Evolutionary conservation across 169 alveolate genomes (phyloP), one percentile per base, ranked within the genome.

Genomic region (Eimeria acervulina): DNA sequence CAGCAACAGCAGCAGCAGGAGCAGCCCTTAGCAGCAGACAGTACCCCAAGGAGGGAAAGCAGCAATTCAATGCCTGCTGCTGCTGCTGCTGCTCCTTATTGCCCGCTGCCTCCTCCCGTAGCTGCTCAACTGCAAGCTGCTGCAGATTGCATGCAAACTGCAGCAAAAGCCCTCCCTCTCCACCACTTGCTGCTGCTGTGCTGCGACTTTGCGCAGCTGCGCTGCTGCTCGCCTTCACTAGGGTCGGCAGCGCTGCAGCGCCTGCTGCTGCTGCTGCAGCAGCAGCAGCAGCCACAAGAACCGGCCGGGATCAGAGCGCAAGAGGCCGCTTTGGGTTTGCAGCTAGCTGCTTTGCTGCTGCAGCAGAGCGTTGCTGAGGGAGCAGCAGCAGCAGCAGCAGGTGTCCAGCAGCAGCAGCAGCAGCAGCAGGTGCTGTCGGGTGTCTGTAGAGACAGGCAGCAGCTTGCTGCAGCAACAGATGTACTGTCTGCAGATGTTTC

Each of bases 201-300:
- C 74, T 52, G 52, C 38, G 47, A 55, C 52, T 28, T 83, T 10
- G 76, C 76, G 38, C 74, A 83, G 74, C 76, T 44, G 59, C 44
- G 91, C 74, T 52, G 91, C 74, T 83, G 91, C 52, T 23, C 70
- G 74, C 91, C 42, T 28, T 28, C 74, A 3, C 63, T 83, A 76
- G 91, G 68, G 8, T 61, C 74, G n/a, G 47, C 28, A 8, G 76
- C 33, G 52, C 74, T 83, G 76, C 42, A 83, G 78, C 91, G 33
- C 7, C 76, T 83, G 91, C 52, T 83, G 74, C 51, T n/a, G 76
- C 76, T 8, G 91, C 85, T 63, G 4, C 74, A 63, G 74, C 74
- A 63, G 74, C 55, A 33, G 85, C 51, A 31, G 85, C 85, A 6
- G 85, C 51, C 33, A 26, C 52, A 13, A 8, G 59, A 33, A 23